Evolutionary conservation across 805 yeast genomes (phyloP), one percentile per base, ranked within the genome.

Genomic region (Wickerhamomyces sydowiorum): DNA sequence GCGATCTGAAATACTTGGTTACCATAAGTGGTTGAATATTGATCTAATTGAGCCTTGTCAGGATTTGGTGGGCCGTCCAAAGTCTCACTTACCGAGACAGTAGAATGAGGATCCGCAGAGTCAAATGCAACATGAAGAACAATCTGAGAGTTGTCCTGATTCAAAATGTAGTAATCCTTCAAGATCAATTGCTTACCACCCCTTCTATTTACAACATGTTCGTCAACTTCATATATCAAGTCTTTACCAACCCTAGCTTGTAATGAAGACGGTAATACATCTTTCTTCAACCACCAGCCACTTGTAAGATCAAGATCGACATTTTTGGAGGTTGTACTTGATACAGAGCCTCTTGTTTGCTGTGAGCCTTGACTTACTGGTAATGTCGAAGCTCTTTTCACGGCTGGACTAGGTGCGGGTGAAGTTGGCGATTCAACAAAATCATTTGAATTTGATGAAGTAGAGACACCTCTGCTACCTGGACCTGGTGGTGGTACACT

Each of bases 61-160:
- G 68, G 54, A 14, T 59, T 59, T 6, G 83, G 80, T 10, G 80
- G 63, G 7, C 69, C 69, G 40, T 61, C 61, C n/a, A 38, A 15
- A 6, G 17, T 24, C 50, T 69, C 69, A 48, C 64, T 44, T 52
- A 60, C 43, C 2, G 46, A 45, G 12, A 77, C 66, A 1, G 83
- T 68, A 1, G 68, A 57, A 13, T 72, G 57, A 1, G 93, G 88
- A 42, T 79, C 74, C 13, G 65, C 64, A 14, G 56, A 51, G 31
- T 80, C 81, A 53, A 68, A 87, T 19, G 72, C 68, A 5, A 85
- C 63, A 38, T 80, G 78, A 47, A 87, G 63, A 1, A 75, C 64
- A 4, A 80, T 66, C 50, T 82, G 87, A 1, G 93, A 76, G 50
- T 82, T 78, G 57, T 86, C 95, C 46, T 75, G 78, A 60, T 79